These are phyloP conservation scores for Bryum argenteum DNA, from an alignment of 225 moss, liverwort and hornwort species.

Conservation along the genomic window DNA sequence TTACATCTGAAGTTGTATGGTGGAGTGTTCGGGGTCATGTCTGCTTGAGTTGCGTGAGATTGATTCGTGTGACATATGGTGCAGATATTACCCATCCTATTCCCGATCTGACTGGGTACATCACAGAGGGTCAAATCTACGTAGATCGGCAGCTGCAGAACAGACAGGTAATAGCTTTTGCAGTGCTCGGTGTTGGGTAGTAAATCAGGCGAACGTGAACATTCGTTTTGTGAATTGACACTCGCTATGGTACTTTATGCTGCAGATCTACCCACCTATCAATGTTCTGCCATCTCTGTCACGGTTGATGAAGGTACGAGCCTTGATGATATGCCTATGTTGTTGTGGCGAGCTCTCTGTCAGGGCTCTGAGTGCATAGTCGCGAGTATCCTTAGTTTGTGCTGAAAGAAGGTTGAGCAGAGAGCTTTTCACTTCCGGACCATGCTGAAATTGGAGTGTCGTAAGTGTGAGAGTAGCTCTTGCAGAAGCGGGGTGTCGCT, in stretches of 20 bases:
- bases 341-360: not conserved
- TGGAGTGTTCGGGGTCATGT: not conserved
- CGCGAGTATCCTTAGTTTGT: no score
- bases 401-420: not conserved
- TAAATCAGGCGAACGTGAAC: not conserved
- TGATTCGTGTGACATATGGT: not conserved
- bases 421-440: not conserved
- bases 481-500: not conserved
- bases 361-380: not conserved
- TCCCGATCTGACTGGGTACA: conserved; percentile 94
- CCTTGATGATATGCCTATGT: not conserved
- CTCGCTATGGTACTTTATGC: not conserved
- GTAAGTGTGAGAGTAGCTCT: not conserved
- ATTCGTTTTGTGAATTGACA: not conserved
- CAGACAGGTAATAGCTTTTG: conserved; percentile 61
- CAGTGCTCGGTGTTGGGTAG: not conserved
- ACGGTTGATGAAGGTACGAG: conserved; percentile 83
- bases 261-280: conserved; percentile 95
- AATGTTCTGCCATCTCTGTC: conserved; percentile 94
- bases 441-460: not conserved
- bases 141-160: conserved; percentile 86
- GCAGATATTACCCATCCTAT: conserved; percentile 97
- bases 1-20: not conserved
- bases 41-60: not conserved
- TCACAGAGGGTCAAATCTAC: conserved; percentile 91